These are phyloP conservation scores for Kwoniella mangroviensis DNA, from an alignment of 768 basidiomycete genomes.

Conservation along the genomic window DNA sequence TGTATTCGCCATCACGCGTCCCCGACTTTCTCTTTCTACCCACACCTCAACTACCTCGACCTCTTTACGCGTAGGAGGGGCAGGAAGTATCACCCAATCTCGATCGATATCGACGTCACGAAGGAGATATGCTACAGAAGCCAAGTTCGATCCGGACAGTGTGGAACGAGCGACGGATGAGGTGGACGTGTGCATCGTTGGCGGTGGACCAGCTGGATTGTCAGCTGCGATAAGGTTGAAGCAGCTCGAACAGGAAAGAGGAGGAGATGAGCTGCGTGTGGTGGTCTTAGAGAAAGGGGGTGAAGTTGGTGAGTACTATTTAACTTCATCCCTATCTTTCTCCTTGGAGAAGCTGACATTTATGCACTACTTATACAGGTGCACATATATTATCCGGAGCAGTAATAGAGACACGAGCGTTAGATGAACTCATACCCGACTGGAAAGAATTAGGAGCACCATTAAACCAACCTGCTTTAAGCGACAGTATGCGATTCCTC, in stretches of 20 bases:
- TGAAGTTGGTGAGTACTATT: slow-evolving; percentile 74
- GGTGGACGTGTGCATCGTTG: slow-evolving; percentile 96
- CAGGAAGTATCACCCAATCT: neutral
- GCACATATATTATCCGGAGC: slow-evolving; percentile 95
- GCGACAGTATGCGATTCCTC: slow-evolving; percentile 82
- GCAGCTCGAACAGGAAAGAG: slow-evolving; percentile 81
- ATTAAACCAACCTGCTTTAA: slow-evolving; percentile 75
- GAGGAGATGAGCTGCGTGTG: slow-evolving; percentile 76
- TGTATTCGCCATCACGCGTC: slow-evolving; percentile 24
- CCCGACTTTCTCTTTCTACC: neutral
- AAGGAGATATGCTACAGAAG: slow-evolving; percentile 41
- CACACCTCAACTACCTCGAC: neutral
- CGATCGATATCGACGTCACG: slow-evolving; percentile 22
- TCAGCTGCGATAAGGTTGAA: slow-evolving; percentile 94
- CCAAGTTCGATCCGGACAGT: slow-evolving; percentile 62
- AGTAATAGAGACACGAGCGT: slow-evolving; percentile 87
- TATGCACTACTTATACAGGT: slow-evolving; percentile 61
- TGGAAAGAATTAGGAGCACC: slow-evolving; percentile 79
- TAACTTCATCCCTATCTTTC: neutral
- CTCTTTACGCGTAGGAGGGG: neutral
- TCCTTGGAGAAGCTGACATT: neutral
- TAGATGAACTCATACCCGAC: slow-evolving; percentile 86
- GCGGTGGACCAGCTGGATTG: slow-evolving; percentile 92
- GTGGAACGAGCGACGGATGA: slow-evolving; percentile 86
- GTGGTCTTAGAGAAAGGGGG: slow-evolving; percentile 93